These are phyloP conservation scores for Ashbya aceris DNA, from an alignment of 1,139 yeast genomes.

Conservation along the genomic window DNA sequence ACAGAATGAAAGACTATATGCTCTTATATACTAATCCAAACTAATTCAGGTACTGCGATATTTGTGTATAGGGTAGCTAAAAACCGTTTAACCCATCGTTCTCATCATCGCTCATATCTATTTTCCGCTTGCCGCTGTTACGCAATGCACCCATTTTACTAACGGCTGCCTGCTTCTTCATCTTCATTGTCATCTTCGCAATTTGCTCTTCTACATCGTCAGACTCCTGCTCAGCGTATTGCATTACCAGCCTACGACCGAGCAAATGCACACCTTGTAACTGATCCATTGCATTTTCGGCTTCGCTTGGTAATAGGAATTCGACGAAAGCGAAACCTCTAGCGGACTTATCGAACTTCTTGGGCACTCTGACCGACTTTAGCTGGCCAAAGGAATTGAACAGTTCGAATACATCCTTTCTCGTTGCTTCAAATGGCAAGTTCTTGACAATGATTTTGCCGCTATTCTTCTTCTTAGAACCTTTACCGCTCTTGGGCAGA, in stretches of 20 bases:
- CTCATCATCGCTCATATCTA: conserved; percentile 45
- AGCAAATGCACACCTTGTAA: conserved; percentile 92
- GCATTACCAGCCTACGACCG: conserved; percentile 94
- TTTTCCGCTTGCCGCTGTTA: conserved; percentile 62
- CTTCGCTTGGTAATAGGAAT: conserved; percentile 79
- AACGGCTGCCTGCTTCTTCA: conserved; percentile 69
- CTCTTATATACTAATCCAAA: not conserved
- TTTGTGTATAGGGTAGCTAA: not conserved
- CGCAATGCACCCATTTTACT: conserved; percentile 63
- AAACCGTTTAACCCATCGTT: conserved; percentile 20
- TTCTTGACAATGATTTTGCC: conserved; percentile 88
- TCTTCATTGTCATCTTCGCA: conserved; percentile 80
- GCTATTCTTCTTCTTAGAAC: conserved; percentile 35
- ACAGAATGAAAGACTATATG: conserved; percentile 3
- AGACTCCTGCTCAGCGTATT: conserved; percentile 78
- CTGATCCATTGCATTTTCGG: conserved; percentile 91
- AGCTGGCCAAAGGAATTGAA: conserved; percentile 92
- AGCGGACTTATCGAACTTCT: conserved; percentile 88
- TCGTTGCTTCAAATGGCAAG: conserved; percentile 91
- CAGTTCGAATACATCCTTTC: conserved; percentile 82
- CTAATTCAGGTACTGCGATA: no score
- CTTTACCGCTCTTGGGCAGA: conserved; percentile 16
- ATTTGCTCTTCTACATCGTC: conserved; percentile 84
- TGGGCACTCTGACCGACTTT: conserved; percentile 91
- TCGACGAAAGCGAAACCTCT: conserved; percentile 98